These are phyloP conservation scores for Niveomyces coronatus DNA, from an alignment of 2,329 filamentous ascomycete genomes.

Conservation along the genomic window DNA sequence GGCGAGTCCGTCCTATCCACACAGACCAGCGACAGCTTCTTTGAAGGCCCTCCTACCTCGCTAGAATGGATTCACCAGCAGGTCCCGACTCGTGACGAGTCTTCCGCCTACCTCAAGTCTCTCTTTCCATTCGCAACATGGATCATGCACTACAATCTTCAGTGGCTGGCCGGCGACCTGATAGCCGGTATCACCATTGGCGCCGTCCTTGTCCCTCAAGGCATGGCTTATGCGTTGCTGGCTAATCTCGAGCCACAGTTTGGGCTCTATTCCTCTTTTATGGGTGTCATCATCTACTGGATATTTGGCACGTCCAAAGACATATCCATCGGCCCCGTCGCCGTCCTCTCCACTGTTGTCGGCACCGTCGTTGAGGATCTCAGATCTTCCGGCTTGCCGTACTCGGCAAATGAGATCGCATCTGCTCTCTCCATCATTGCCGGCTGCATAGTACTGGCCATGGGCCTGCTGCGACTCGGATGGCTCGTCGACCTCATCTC, in stretches of 20 bases:
- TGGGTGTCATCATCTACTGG: slow-evolving; percentile 68
- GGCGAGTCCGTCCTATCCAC: slow-evolving; percentile 73
- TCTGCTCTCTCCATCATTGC: slow-evolving; percentile 68
- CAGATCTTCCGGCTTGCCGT: slow-evolving; percentile 41
- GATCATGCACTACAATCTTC: slow-evolving; percentile 78
- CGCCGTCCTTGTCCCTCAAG: slow-evolving; percentile 79
- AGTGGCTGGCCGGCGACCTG: slow-evolving; percentile 83
- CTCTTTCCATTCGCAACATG: slow-evolving; percentile 86
- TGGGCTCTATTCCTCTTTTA: slow-evolving; percentile 76
- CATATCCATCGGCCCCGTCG: slow-evolving; percentile 94
- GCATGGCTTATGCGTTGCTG: slow-evolving; percentile 87
- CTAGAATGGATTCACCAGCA: slow-evolving; percentile 60
- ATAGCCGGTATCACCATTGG: slow-evolving; percentile 60
- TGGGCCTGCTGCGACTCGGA: slow-evolving; percentile 71
- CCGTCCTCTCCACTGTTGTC: slow-evolving; percentile 86
- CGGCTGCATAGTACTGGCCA: slow-evolving; percentile 64
- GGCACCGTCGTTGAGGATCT: slow-evolving; percentile 69
- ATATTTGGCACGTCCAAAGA: slow-evolving; percentile 75
- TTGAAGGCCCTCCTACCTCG: slow-evolving; percentile 71
- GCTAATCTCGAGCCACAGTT: slow-evolving; percentile 73
- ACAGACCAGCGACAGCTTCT: slow-evolving; percentile 63
- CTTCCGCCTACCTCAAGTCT: slow-evolving; percentile 51
- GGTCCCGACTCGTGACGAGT: slow-evolving; percentile 45
- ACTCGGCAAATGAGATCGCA: slow-evolving; percentile 58
- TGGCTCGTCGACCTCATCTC: slow-evolving; percentile 94